These are phyloP conservation scores for Fusarium siculi DNA, from an alignment of 2,329 filamentous ascomycete species.

Conservation along the genomic window DNA sequence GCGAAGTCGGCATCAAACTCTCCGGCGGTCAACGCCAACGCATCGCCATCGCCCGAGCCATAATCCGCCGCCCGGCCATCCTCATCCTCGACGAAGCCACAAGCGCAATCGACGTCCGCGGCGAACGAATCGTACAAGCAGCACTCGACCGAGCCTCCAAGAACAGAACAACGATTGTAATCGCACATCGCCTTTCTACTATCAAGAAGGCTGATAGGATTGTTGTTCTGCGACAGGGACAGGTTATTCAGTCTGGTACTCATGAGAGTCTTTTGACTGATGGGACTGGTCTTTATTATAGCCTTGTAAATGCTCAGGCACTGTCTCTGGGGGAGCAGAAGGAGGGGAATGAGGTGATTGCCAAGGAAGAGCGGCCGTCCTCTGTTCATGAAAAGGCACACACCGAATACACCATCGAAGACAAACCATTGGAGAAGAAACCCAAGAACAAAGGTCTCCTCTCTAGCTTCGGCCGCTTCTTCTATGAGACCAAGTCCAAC, in stretches of 20 bases:
- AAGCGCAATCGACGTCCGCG: constrained; percentile 67
- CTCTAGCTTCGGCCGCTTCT: constrained; percentile 64
- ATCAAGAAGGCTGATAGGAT: constrained; percentile 83
- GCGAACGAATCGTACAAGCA: constrained; percentile 70
- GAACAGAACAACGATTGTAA: constrained; percentile 75
- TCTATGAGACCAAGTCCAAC: constrained; percentile 55
- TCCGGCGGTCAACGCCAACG: constrained; percentile 85
- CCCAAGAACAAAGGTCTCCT: constrained; percentile 21
- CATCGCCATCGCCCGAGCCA: constrained; percentile 79
- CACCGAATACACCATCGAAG: background rate
- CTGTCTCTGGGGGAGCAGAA: constrained; percentile 61
- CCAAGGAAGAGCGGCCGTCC: background rate
- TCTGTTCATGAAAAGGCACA: background rate
- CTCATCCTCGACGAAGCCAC: constrained; percentile 83
- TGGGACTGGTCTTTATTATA: constrained; percentile 71
- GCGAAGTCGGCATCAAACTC: constrained; percentile 80
- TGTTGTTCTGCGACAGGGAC: constrained; percentile 76
- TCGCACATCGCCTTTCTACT: constrained; percentile 79
- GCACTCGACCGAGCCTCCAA: constrained; percentile 70
- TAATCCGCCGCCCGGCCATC: constrained; percentile 75
- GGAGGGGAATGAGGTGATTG: rapidly evolving
- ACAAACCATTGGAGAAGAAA: background rate
- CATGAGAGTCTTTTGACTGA: constrained; percentile 75
- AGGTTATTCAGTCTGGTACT: constrained; percentile 77
- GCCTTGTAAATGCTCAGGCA: constrained; percentile 72